Evolutionary conservation across 345 rosid species (phyloP), one percentile per base, ranked within the genome.

Genomic region (Sisymbrium irio): DNA sequence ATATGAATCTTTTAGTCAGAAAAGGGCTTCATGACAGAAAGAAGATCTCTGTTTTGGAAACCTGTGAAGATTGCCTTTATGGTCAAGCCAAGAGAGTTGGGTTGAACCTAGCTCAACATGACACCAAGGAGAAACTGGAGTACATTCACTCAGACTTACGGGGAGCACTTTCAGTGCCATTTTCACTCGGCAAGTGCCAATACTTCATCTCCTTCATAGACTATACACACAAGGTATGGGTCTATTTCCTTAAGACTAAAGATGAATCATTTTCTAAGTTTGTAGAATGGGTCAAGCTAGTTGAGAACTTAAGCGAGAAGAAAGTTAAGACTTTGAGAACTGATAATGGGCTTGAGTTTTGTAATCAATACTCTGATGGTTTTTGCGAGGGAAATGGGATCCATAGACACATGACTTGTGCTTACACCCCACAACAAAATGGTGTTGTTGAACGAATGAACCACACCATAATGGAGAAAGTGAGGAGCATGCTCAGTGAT

Each of bases 1-100:
- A 9, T 0, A 20, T 64, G 41, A 4, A 28, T 1, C 0, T 46
- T 0, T 0, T 64, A 9, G 17, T 17, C 0, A 30, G 6, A 0
- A 45, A 6, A 32, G 42, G 44, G 0, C 0, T 28, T 1, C 4
- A 46, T 0, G 32, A 46, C 1, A 7, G 2, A 1, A 17, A 45
- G 22, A 65, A 46, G 39, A 6, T 36, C 0, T 19, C 19, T 8
- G 0, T 0, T 1, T 7, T 53, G 2, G 39, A 20, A 0, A 4
- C 4, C 0, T 67, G 50, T 53, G 72, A 67, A 40, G 59, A 66
- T 37, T 2, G 47, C 20, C 13, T 35, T 2, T 10, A 3, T 41
- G 30, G 36, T 0, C 22, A 8, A 25, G 5, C 17, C 5, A 37
- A 37, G 3, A 9, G 40, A 9, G 40, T 37, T 0, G 40, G 13